Evolutionary conservation across 2,329 filamentous ascomycete genomes (phyloP), one percentile per base, ranked within the genome.

Genomic region (Purpureocillium takamizusanense): DNA sequence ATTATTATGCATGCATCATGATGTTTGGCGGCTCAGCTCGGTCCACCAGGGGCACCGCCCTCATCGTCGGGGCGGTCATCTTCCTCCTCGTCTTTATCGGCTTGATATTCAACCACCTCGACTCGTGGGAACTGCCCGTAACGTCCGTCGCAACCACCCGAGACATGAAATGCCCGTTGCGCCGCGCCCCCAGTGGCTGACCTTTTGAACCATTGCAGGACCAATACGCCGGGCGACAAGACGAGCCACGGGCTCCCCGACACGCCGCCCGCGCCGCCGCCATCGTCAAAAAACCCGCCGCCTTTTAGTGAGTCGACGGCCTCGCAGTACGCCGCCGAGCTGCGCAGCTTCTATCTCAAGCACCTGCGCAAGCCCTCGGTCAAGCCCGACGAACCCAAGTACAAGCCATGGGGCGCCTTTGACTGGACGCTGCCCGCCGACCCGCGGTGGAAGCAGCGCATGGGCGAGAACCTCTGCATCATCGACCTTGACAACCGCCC

Each of bases 401-500:
- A 61, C 46, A 39, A 47, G 11, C 53, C 53, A 1, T 59, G 44
- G 8, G 57, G 60, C 25, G 60, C 56, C 21, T 56, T 60, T 31
- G 50, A 59, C 17, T 56, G 50, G 46, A 46, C 54, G 9, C 51
- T 63, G 8, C 44, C 51, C 7, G 50, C 44, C 7, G 40, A 42
- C 3, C 35, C 51, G 14, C 48, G 53, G n/a, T 65, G 60, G 48
- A 55, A 48, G 9, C 42, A 57, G 30, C 40, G 50, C 8, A 45
- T 67, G 30, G 58, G 61, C 37, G 51, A 63, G 45, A 53, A 63
- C 3, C 48, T 68, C 7, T 67, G 63, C 58, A 66, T 68, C 44
- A 62, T 68, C 44, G 65, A 68, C 41, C 53, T 68, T 33, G 65
- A 68, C 48, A 65, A 60, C 47, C 62, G 65, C 23, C 49, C 50